phyloP scores from a whole-genome alignment of 177 flowering plant species.

The Tripterygium wilfordii region DNA sequence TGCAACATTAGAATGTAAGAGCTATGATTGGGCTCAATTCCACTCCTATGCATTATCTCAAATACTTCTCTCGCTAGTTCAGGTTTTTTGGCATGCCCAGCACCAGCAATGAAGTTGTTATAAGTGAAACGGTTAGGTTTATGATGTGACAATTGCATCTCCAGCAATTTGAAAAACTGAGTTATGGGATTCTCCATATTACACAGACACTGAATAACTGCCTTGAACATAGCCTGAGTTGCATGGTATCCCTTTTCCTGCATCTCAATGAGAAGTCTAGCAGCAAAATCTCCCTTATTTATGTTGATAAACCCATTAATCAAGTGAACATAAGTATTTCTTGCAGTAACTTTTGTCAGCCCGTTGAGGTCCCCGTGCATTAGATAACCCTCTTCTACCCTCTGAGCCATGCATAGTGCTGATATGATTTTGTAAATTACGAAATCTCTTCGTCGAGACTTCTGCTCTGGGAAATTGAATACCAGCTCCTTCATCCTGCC shows the following conservation, averaged over 20 bases:
- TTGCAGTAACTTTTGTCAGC: constrained; percentile 15
- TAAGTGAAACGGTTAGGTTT: constrained; percentile 20
- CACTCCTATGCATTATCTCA: constrained; percentile 51
- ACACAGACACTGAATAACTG: constrained; percentile 45
- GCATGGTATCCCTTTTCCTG: constrained; percentile 57
- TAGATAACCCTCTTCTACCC: constrained; percentile 56
- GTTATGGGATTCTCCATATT: constrained; percentile 33
- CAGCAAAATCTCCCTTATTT: constrained; percentile 61
- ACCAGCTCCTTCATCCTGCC: constrained; percentile 63
- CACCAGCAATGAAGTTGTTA: constrained; percentile 66
- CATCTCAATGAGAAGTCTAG: constrained; percentile 67
- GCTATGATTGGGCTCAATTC: constrained; percentile 33
- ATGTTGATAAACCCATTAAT: constrained; percentile 41
- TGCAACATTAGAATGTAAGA: constrained; percentile 48
- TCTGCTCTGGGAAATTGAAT: constrained; percentile 27
- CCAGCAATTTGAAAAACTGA: constrained; percentile 43
- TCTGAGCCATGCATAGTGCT: constrained; percentile 46
- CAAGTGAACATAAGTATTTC: constrained; percentile 28
- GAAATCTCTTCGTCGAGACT: constrained; percentile 27
- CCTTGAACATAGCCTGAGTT: constrained; percentile 24
- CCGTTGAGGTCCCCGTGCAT: constrained; percentile 30
- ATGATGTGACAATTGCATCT: constrained; percentile 38
- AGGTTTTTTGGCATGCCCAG: constrained; percentile 53
- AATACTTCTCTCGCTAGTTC: constrained; percentile 54
- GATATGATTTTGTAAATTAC: constrained; percentile 39